Evolutionary conservation across 495 filamentous ascomycete genomes (phyloP), one percentile per base, ranked within the genome.

Genomic region (Talaromyces wortmannii): DNA sequence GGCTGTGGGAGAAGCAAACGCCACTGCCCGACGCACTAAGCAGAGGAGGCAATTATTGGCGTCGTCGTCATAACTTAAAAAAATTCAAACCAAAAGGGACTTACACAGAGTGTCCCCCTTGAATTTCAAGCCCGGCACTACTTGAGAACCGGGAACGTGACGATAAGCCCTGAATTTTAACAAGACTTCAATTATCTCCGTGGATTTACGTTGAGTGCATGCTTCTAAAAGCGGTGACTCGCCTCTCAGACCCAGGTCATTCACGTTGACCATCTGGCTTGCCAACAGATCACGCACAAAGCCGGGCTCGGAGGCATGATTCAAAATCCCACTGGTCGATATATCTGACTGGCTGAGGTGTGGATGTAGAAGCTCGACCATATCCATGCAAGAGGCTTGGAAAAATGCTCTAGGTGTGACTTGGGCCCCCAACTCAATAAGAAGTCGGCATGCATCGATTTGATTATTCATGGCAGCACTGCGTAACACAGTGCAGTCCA

Each of bases 401-500:
- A 16, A 30, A 16, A 51, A 51, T 42, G 49, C 49, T 2, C 31
- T 51, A 18, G 31, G 31, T 18, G 49, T 51, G 32, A 51, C 32
- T 5, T 17, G n/a, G 49, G 49, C 49, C 32, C 32, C 49, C 12
- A 51, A 43, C 15, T 51, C 32, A 42, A 51, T 51, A 51, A 51
- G 49, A 13, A 51, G 49, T 51, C 32, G 32, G 49, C 49, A 51
- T 51, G 49, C 49, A 36, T 51, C 32, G 49, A 51, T 51, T 43
- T 51, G 31, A 29, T 51, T 51, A 51, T 23, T 8, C 49, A 11
- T 23, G 23, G 40, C 32, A 51, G 49, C 49, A 23, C 49, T 51
- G 5, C 8, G 15, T 51, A 51, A 43, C 49, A 51, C 49, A 40
- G 32, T 51, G 15, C 40, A 16, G 49, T n/a, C 5, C 30, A 17